Evolutionary conservation across 2,329 filamentous ascomycete species (phyloP).

Genomic region (Cladobotryum mycophilum): DNA sequence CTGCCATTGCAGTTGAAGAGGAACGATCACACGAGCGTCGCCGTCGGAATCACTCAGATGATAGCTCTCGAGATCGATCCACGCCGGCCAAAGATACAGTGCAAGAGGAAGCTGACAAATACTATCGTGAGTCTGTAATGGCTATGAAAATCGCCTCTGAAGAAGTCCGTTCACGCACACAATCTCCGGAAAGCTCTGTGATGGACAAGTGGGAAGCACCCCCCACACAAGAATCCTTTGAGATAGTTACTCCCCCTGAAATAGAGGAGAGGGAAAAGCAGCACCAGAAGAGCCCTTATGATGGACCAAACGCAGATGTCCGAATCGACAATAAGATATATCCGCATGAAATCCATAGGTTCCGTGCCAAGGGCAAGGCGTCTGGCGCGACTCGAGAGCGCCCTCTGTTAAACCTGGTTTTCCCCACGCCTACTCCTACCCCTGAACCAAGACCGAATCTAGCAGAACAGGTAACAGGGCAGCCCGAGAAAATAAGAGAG

Average conservation of each 20-base stretch:
- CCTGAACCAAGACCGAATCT: constrained; percentile 20
- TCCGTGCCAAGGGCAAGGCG: constrained; percentile 24
- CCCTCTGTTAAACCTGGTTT: constrained; percentile 54
- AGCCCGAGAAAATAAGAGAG: neutral
- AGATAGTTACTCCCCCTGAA: constrained; percentile 50
- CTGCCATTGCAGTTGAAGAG: constrained; percentile 39
- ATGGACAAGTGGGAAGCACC: constrained; percentile 46
- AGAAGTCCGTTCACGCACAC: constrained; percentile 46
- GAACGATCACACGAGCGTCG: constrained; percentile 28
- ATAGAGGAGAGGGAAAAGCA: constrained; percentile 34
- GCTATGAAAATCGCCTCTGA: constrained; percentile 49
- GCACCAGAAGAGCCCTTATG: constrained; percentile 44
- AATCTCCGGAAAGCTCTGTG: constrained; percentile 47
- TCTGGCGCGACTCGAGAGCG: constrained; percentile 37
- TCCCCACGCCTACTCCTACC: constrained; percentile 48
- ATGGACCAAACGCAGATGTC: constrained; percentile 58
- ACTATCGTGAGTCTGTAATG: constrained; percentile 50
- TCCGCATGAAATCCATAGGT: constrained; percentile 42
- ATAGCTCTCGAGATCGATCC: constrained; percentile 28
- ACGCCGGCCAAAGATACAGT: constrained; percentile 36
- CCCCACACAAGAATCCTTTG: constrained; percentile 30
- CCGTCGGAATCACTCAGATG: constrained; percentile 26
- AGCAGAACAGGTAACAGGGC: neutral
- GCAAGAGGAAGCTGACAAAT: constrained; percentile 51
- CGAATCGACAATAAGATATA: constrained; percentile 53